Percentiles rank a stretch among this genome's conserved stretches.
phyloP scores from a whole-genome alignment of 306 rosid species.

The Quercus cerris region DNA sequence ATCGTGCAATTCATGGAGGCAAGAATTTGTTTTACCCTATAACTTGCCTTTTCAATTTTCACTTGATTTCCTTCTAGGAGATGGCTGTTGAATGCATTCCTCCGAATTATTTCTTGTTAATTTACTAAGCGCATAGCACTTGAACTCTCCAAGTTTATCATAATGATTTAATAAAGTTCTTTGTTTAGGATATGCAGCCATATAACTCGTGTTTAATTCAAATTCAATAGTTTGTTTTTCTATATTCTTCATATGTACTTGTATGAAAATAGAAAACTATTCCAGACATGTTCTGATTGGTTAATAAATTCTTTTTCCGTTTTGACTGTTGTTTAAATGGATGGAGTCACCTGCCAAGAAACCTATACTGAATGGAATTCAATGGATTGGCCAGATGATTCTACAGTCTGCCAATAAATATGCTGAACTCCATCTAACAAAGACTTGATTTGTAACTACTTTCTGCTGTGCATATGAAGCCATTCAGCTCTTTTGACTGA shows the following conservation, averaged over 20 bases:
- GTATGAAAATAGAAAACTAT: background rate
- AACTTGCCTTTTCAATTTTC: conserved; percentile 12
- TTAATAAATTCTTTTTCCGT: background rate
- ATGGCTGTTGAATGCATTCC: background rate
- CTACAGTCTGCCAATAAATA: background rate
- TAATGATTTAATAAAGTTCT: background rate
- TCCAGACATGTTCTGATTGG: background rate
- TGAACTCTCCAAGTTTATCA: background rate
- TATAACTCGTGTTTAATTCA: background rate
- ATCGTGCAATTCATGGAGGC: conserved; percentile 98
- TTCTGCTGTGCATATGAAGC: background rate
- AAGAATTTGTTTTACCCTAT: conserved; percentile 39
- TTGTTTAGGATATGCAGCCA: background rate
- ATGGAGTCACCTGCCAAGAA: background rate
- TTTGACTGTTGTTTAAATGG: background rate
- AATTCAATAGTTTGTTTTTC: background rate
- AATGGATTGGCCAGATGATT: background rate
- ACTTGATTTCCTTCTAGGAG: background rate
- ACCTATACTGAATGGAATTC: too few species aligned
- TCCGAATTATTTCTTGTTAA: background rate
- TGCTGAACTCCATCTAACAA: background rate
- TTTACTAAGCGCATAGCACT: background rate
- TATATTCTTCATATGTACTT: background rate
- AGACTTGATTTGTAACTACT: background rate
- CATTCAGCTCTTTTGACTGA: background rate